Base-by-base conservation (phyloP, 805 yeast species). In the Candida montana region DNA sequence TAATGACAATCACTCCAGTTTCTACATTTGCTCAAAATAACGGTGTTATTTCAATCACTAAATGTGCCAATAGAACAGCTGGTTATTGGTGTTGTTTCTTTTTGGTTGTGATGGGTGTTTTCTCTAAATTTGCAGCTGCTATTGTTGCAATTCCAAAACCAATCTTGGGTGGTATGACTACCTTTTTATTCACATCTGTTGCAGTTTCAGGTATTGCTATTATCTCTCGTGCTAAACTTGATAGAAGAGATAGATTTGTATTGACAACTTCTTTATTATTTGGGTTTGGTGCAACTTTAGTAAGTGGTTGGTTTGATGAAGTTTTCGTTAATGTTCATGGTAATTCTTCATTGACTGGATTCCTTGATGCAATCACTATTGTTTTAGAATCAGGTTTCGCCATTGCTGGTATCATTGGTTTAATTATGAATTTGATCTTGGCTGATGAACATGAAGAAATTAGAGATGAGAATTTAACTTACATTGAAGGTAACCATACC, bases 1-100 rank as follows among this genome's bases (percentile, higher is more conserved):
- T 89, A 34, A 74, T 79, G 74, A 88, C 95, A 17, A 67, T 84
- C 41, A 83, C 95, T n/a, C 96, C 96, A 43, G 71, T 88, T 78
- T 81, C 95, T 11, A 83, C 93, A 0, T 90, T 90, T 68, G 96
- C 96, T 12, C 96, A 89, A 65, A 90, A 90, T 66, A 90, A 90
- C 61, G 96, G 96, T 71, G 96, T 89, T 44, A 88, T 89, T 51
- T 81, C 95, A 32, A 73, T 90, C 61, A 90, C 96, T 37, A 87
- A 86, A 61, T 88, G 96, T 66, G 96, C 96, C 36, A 81, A 86
- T 54, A 75, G 95, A 66, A 69, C 74, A 37, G 87, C 77, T 19
- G 97, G 93, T 31, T 80, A 78, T 62, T 83, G 86, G 77, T 77
- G 85, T 65, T 82, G 86, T 49, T 76, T 86, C 68, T 86, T 84